phyloP scores from a whole-genome alignment of 208 protist genomes.

The Phytomonas francai region DNA sequence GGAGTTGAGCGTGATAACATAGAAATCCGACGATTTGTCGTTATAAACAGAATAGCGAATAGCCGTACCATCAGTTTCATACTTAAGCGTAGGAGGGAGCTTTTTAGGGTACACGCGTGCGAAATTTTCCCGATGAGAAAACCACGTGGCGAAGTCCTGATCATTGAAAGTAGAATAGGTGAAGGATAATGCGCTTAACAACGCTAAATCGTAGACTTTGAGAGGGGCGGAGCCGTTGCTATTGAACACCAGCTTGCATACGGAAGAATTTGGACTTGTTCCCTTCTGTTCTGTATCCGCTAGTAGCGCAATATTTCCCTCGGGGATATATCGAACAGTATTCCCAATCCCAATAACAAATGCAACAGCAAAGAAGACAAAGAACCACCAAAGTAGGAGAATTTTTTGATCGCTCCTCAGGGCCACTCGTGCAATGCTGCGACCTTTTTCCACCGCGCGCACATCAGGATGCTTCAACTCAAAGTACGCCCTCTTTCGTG shows the following conservation, averaged over 20 bases:
- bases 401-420: conserved; percentile 71
- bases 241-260: conserved; percentile 63
- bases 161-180: conserved; percentile 53
- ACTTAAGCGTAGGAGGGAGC: conserved; percentile 56
- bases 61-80: conserved; percentile 46
- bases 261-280: neutral
- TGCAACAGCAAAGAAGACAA: conserved; percentile 64
- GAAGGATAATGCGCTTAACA: conserved; percentile 70
- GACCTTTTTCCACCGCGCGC: conserved; percentile 38
- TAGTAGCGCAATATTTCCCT: conserved; percentile 24
- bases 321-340: conserved; percentile 43
- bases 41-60: conserved; percentile 77
- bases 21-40: conserved; percentile 54
- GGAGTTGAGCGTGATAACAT: conserved; percentile 80
- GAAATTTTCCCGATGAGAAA: conserved; percentile 39
- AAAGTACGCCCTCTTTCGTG: conserved; percentile 58
- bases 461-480: conserved; percentile 73
- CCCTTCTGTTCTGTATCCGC: conserved; percentile 17
- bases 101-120: conserved; percentile 42
- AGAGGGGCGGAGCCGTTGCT: conserved; percentile 35
- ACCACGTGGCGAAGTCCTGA: conserved; percentile 78
- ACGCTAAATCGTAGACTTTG: conserved; percentile 49
- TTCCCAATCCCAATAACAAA: conserved; percentile 68
- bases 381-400: conserved; percentile 76
- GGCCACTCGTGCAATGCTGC: conserved; percentile 43